Base-by-base conservation (phyloP, 164 flowering plant genomes). In the Platanus orientalis region DNA sequence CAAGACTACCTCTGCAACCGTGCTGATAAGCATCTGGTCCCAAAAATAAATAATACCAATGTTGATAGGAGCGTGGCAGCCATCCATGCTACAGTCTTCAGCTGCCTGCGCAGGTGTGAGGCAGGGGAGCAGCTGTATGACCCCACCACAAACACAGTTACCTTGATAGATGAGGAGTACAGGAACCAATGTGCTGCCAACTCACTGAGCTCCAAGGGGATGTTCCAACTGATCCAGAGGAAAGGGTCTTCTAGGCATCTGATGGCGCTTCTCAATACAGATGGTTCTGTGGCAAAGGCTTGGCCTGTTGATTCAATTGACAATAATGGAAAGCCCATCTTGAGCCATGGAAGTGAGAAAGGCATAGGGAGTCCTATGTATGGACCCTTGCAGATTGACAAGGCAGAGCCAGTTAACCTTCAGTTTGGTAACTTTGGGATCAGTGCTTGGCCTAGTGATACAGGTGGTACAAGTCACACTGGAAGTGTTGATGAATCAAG, bases 21-120 rank as follows among this genome's bases (percentile, higher is more conserved):
- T 56, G 97, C 97, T 58, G 97, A 90, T 74, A 90, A 90, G 74
- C 95, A 88, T 80, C 78, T 86, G 39, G 92, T 90, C 47, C 97
- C 97, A 28, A 90, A 90, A 69, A 80, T 90, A 71, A 88, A 90
- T 67, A 90, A 90, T 54, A 90, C 95, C 19, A 90, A 90, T 69
- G 97, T 90, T 55, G 97, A 90, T 69, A 84, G 77, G 64, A 90
- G 97, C 69, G 97, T 90, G 44, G 95, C 97, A 24, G 89, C 97
- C 34, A 90, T 90, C 60, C 97, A 90, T 75, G 95, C 97, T 20
- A 90, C 97, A 16, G 91, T 90, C 21, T 90, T 90, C 69, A 81
- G 93, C 58, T 85, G 88, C 72, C 78, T 88, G n/a, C 80, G 97
- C 17, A 84, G 91, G 76, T 83, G 91, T 52, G 91, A 79, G 40